Base-by-base conservation (phyloP, 495 filamentous ascomycete species). In the Diplogelasinospora grovesii region DNA sequence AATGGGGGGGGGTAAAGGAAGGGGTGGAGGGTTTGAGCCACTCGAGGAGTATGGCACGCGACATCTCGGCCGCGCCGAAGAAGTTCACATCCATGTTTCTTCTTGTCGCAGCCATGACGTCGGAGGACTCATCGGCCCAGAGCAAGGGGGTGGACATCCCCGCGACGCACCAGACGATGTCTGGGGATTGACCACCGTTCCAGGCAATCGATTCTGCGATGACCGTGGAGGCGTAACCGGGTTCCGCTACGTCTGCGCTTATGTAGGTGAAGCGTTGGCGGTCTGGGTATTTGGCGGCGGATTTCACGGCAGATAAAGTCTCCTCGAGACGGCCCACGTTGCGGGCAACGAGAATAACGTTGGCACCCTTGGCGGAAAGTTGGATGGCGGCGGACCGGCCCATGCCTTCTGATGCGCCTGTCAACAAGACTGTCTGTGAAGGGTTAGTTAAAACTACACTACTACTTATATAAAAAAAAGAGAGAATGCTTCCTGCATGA, bases 331-430 rank as follows among this genome's bases (percentile, higher is more conserved):
- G 93, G 33, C 60, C 59, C 20, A 75, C 63, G 48, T 82, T 82
- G 36, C 92, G 81, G 8, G 92, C 81, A 28, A 95, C 82, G 41
- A 98, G 78, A 44, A 89, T 77, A 11, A 98, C 61, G 57, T 86
- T 83, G 35, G 93, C 93, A 46, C 92, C 92, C 69, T 86, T 92
- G 39, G 66, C 61, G 4, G 92, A 75, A 14, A 97, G 74, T 40
- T 86, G 73, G 15, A 74, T 68, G 3, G 80, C 89, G 13, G 82
- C 75, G 43, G 73, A 76, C 52, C 73, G 76, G 46, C 92, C 92
- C 84, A 95, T 86, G 35, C 92, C 92, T 56, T 95, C 84, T 1
- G 93, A 97, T 38, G 80, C 90, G 26, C 92, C 92, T 9, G 92
- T 98, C 39, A 98, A 69, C 16, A 97, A 64, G 42, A 92, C 74